Percentiles rank a stretch among this genome's conserved stretches.
Conservation (phyloP, 192 early-diverging fungal species). For the Linnemannia hyalina region DNA sequence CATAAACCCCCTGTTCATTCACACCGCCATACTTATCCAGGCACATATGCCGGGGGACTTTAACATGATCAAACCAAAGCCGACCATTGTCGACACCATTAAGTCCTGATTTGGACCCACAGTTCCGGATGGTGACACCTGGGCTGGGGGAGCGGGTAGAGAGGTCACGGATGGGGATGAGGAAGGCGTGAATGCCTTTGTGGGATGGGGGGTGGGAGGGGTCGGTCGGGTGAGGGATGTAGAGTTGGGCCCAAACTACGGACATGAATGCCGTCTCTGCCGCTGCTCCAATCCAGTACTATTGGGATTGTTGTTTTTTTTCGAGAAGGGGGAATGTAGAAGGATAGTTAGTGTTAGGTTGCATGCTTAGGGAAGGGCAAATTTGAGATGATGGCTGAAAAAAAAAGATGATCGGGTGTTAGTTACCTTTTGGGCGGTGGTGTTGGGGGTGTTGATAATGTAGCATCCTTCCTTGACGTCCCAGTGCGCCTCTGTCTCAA, state of each 20-base stretch:
- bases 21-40: constrained; percentile 24
- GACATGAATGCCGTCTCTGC: constrained; percentile 23
- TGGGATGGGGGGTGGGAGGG: neutral
- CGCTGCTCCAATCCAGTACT: constrained; percentile 32
- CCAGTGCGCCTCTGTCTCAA: constrained; percentile 27
- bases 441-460: constrained; percentile 25
- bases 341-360: too few species aligned
- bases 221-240: neutral
- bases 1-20: constrained; percentile 14
- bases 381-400: too few species aligned
- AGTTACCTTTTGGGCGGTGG: constrained; percentile 19
- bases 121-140: constrained; percentile 22
- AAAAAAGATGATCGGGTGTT: neutral
- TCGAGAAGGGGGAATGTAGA: too few species aligned
- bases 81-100: constrained; percentile 25
- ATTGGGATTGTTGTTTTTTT: neutral
- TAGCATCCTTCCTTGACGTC: constrained; percentile 26
- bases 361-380: too few species aligned
- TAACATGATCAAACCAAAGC: constrained; percentile 20
- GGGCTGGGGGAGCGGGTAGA: neutral
- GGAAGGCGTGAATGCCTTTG: constrained; percentile 29
- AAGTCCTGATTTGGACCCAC: constrained; percentile 18
- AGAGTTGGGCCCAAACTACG: constrained; percentile 17
- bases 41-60: constrained; percentile 9
- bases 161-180: constrained; percentile 17